Evolutionary conservation across 768 basidiomycete genomes (phyloP), one percentile per base, ranked within the genome.

Genomic region (Leccinum subtestaceum): DNA sequence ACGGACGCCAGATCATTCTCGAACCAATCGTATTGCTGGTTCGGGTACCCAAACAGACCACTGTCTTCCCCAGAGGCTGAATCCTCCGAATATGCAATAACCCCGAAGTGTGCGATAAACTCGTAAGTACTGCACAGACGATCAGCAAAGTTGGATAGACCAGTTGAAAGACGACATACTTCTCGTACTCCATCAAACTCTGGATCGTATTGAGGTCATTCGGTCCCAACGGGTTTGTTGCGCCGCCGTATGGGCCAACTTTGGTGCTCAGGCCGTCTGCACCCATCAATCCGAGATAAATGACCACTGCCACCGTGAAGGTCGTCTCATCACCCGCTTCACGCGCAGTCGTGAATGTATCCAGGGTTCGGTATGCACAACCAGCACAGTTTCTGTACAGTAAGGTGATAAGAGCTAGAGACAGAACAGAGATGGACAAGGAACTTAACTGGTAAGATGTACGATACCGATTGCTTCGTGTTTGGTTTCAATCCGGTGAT

Each of bases 261-360:
- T 62, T 63, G n/a, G 67, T 71, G 52, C 69, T 71, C 45, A 71
- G 67, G 10, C 69, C 69, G 11, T 69, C 63, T 1, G 60, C 58
- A 31, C 67, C 69, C 69, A 67, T 70, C 32, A 70, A 63, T 31
- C 70, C 67, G 17, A 71, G 70, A 60, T 69, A 63, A 3, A 67
- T n/a, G 34, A 65, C 62, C 34, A 70, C 64, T 17, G 70, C 69
- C 8, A 70, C 21, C n/a, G 63, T 55, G 55, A 70, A 70, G 1
- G 65, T 15, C 2, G 54, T 49, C 1, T 67, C 63, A 19, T 67
- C 63, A 3, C 70, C 70, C 4, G 60, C 55, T 27, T 50, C 53
- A 50, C 48, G 69, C 0, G 69, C 57, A 48, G 70, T 71, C 13
- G 55, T 67, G 15, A 70, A 70, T 10, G 65, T 71, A 8, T 70